These are phyloP conservation scores for Cyclocybe cylindracea DNA, from an alignment of 768 basidiomycete genomes.

Conservation along the genomic window DNA sequence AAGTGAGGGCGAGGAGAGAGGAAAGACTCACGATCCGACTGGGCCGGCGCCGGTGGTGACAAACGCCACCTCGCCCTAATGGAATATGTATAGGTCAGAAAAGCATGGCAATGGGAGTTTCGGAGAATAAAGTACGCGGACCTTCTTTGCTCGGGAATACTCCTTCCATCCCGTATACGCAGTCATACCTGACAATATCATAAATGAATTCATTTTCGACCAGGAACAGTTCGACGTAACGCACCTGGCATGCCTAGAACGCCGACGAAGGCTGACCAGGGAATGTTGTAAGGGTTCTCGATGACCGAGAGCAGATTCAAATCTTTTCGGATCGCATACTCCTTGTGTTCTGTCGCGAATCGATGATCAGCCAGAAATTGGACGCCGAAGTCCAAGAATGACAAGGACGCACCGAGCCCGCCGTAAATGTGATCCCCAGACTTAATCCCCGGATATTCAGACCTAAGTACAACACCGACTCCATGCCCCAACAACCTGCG, in stretches of 20 bases:
- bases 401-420: constrained; percentile 16
- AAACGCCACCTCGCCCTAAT: constrained; percentile 41
- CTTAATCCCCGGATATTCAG: constrained; percentile 33
- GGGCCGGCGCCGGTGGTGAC: constrained; percentile 46
- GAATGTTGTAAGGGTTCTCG: constrained; percentile 43
- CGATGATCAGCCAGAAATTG: neutral
- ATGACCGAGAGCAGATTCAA: constrained; percentile 25
- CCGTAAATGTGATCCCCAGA: constrained; percentile 44
- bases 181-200: constrained; percentile 32
- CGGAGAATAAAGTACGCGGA: constrained; percentile 6
- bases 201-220: neutral
- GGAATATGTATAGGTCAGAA: too few species aligned
- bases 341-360: constrained; percentile 32
- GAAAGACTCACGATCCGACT: constrained; percentile 56
- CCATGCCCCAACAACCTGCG: constrained; percentile 33
- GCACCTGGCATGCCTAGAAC: constrained; percentile 56
- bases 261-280: constrained; percentile 51
- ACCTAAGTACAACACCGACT: constrained; percentile 46
- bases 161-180: constrained; percentile 43
- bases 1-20: neutral
- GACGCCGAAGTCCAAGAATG: too few species aligned
- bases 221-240: constrained; percentile 9
- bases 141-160: constrained; percentile 37
- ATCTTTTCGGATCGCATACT: constrained; percentile 36
- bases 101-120: too few species aligned